Percentiles rank a stretch among this genome's conserved stretches.
Evolutionary conservation across 805 yeast genomes (phyloP).

Genomic region (Wickerhamomyces subpelliculosus): DNA sequence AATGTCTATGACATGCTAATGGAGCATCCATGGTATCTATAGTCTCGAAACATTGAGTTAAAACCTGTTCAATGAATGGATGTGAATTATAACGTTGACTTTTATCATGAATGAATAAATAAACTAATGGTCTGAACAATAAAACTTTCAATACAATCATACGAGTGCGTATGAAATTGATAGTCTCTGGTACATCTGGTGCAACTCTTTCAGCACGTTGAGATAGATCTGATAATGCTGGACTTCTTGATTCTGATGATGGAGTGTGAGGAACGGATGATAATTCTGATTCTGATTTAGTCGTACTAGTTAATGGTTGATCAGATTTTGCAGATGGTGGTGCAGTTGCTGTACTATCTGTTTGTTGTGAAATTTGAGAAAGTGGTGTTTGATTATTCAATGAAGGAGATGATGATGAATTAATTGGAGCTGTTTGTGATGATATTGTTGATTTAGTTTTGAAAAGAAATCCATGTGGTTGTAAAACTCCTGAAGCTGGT

Average conservation of each 20-base stretch:
- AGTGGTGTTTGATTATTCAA: no score
- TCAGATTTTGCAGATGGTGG: no score
- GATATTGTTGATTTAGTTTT: constrained; percentile 4
- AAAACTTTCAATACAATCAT: constrained; percentile 14
- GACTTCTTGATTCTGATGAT: constrained; percentile 2
- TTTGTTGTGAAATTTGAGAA: no score
- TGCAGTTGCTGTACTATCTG: no score
- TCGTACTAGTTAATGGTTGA: no score
- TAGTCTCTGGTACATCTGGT: constrained; percentile 14
- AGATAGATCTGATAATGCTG: constrained; percentile 7
- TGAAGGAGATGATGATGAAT: no score
- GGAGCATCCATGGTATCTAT: constrained; percentile 15
- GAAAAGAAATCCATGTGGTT: constrained; percentile 17
- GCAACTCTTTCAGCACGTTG: constrained; percentile 4
- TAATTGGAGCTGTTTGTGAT: background rate
- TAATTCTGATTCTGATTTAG: background rate
- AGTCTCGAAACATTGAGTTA: constrained; percentile 12
- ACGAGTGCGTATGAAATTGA: constrained; percentile 16
- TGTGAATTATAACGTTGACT: constrained; percentile 1
- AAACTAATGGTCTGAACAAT: constrained; percentile 16
- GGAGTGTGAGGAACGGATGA: no score
- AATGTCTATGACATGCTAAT: constrained; percentile 19
- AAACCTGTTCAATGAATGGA: constrained; percentile 12
- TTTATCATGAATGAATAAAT: constrained; percentile 12
- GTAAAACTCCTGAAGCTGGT: constrained; percentile 5